Base-by-base conservation (phyloP, 23 red algal genomes). In the Gracilaria caudata region DNA sequence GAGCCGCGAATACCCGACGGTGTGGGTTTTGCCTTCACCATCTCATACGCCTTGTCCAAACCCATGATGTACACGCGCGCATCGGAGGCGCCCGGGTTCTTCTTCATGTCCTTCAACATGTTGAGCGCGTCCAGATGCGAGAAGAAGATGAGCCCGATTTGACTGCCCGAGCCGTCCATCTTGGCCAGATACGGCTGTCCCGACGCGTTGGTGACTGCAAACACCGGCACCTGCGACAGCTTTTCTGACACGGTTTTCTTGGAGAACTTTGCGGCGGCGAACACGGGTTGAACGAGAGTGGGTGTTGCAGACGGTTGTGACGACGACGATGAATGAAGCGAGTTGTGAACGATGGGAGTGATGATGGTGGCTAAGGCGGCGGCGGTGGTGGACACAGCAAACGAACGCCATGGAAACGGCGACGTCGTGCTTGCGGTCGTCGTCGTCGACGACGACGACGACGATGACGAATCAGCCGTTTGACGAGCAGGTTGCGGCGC, bases 81-180 rank as follows among this genome's bases (percentile, higher is more conserved):
- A 77, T 99, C 97, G 14, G 80, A 86, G 7, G 97, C 88, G 7
- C 86, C 84, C 1, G 90, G 84, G 65, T 91, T 96, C 80, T 91
- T 88, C 51, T 99, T 75, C 88, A 99, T 89, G 63, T 95, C 92
- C 51, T 81, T 61, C 49, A 93, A 79, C 97, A 99, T 99, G 23
- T 88, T 89, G 0, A 88, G 33, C 20, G 97, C 97, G 54, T 99
- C 97, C 23, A 76, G 66, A 64, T 90, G 91, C 8, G 82, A 89
- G 77, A 99, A 99, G 76, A 99, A 99, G 17, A 98, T 98, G 47
- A 96, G 86, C 26, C 97, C 97, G 30, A 96, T 90, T 64, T 99
- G 97, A 44, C 84, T 93, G 23, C 77, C 79, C 21, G 68, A 81
- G 4, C 83, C 88, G 65, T 96, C 92, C 83, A 94, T 90, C 73